Percentiles rank a stretch among this genome's conserved stretches.
phyloP scores from a whole-genome alignment of 2,329 filamentous ascomycete genomes.

The Rutstroemia sp. region DNA sequence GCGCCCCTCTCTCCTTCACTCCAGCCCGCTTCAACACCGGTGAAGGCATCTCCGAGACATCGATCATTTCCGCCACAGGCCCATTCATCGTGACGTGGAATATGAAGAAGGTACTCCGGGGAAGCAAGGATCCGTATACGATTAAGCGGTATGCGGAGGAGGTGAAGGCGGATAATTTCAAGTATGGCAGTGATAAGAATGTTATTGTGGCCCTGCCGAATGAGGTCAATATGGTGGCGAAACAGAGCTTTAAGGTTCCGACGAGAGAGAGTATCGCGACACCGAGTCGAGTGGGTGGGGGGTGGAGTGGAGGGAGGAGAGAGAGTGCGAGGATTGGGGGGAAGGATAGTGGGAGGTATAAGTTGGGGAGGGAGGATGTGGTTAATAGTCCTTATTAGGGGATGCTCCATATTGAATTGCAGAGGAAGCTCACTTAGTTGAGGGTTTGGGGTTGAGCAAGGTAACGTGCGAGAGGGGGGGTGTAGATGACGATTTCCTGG shows the following conservation, averaged over 20 bases:
- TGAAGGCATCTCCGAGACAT: slow-evolving; percentile 73
- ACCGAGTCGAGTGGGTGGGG: slow-evolving; percentile 37
- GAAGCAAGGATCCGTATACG: slow-evolving; percentile 80
- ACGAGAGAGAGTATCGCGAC: slow-evolving; percentile 83
- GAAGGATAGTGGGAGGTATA: slow-evolving; percentile 54
- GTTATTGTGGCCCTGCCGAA: slow-evolving; percentile 95
- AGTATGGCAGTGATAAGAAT: slow-evolving; percentile 94
- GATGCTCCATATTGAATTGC: background rate
- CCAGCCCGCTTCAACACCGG: slow-evolving; percentile 91
- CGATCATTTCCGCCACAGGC: slow-evolving; percentile 92
- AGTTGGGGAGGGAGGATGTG: slow-evolving; percentile 73
- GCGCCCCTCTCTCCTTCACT: slow-evolving; percentile 78
- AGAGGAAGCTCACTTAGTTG: background rate
- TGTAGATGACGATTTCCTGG: background rate
- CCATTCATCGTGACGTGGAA: slow-evolving; percentile 97
- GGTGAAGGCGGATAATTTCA: slow-evolving; percentile 98
- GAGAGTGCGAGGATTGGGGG: slow-evolving; percentile 43
- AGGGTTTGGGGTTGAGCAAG: background rate
- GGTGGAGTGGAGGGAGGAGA: slow-evolving; percentile 39
- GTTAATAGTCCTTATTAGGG: slow-evolving; percentile 62
- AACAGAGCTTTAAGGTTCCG: slow-evolving; percentile 75
- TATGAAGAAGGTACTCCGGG: slow-evolving; percentile 78
- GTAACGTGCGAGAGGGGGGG: too few relatives aligned
- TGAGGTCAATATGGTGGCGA: slow-evolving; percentile 95
- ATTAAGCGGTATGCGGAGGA: slow-evolving; percentile 96